Evolutionary conservation across 148 eudicot species (phyloP).

Genomic region (Rhododendron kiyosumense): DNA sequence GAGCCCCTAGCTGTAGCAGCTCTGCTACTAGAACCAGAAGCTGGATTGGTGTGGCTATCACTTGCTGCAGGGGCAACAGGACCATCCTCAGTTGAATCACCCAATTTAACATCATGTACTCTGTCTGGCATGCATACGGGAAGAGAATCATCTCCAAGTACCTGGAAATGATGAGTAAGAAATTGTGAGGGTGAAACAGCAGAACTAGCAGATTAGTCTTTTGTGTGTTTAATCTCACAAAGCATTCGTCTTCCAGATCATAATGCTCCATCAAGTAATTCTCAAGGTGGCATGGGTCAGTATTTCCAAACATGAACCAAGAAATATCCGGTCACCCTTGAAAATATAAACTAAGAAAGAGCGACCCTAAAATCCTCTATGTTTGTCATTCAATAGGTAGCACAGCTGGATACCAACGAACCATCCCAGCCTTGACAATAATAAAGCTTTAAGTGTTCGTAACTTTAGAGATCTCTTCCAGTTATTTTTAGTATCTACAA

Average conservation of each 20-base stretch:
- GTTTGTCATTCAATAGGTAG: neutral
- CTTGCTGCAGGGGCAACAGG: conserved; percentile 41
- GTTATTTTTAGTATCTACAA: neutral
- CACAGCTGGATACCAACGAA: neutral
- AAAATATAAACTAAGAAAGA: neutral
- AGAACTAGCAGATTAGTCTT: neutral
- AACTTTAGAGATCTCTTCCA: neutral
- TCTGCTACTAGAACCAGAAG: conserved; percentile 76
- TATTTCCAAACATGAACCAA: neutral
- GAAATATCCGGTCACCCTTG: neutral
- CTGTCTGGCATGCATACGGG: conserved; percentile 75
- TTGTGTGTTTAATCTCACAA: neutral
- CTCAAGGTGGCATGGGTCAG: neutral
- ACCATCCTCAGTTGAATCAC: conserved; percentile 65
- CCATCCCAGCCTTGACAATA: neutral
- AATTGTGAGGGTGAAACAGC: neutral
- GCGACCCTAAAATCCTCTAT: neutral
- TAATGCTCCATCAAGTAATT: neutral
- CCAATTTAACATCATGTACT: conserved; percentile 91
- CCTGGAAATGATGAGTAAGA: conserved; percentile 35
- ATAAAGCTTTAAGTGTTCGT: neutral
- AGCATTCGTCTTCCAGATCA: neutral
- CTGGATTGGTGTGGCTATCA: conserved; percentile 58
- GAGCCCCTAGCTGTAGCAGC: conserved; percentile 46
- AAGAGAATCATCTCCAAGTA: conserved; percentile 64